Evolutionary conservation across 805 yeast genomes (phyloP), one percentile per base, ranked within the genome.

Genomic region (Candida endomychidarum): DNA sequence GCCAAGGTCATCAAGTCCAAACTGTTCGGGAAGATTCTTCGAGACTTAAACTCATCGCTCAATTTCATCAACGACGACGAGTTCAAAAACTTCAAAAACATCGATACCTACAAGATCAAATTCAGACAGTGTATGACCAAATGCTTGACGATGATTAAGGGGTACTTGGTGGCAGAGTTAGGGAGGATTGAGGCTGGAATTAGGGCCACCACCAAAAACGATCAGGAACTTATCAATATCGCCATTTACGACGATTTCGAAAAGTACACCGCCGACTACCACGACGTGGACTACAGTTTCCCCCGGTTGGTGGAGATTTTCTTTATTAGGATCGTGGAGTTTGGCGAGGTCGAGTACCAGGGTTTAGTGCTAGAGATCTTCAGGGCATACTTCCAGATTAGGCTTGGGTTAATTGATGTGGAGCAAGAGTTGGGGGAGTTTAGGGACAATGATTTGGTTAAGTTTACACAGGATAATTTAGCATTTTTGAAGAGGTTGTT

Each of bases 101-200:
- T 77, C 8, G 91, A 81, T 19, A 54, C 78, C 2, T 88, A 86
- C 56, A 74, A 73, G 34, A 77, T 80, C 47, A 75, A 90, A 43
- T 87, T 86, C 63, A 78, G 85, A 46, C 95, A 86, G 51, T 86
- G 96, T 53, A 71, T 88, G 74, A 80, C 90, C 1, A 74, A 96
- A 43, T 82, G 95, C 1, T 70, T 88, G 34, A 80, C 93, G 0
- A 66, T 91, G 43, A 77, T 88, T 11, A 75, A 83, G 47, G 86
- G 82, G 52, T 87, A 81, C 54, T 61, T 86, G 40, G 69, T 68
- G 8, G 58, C 58, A n/a, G 71, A 69, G 23, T 56, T 77, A 29
- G 67, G 61, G 39, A 57, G 49, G 12, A 42, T 69, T 19, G 63
- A 63, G 30, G 47, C 53, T 12, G 20, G 30, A 4, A 28, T 41